Evolutionary conservation across 192 early-diverging fungal genomes (phyloP).

Genomic region (Bifiguratus adelaidae): DNA sequence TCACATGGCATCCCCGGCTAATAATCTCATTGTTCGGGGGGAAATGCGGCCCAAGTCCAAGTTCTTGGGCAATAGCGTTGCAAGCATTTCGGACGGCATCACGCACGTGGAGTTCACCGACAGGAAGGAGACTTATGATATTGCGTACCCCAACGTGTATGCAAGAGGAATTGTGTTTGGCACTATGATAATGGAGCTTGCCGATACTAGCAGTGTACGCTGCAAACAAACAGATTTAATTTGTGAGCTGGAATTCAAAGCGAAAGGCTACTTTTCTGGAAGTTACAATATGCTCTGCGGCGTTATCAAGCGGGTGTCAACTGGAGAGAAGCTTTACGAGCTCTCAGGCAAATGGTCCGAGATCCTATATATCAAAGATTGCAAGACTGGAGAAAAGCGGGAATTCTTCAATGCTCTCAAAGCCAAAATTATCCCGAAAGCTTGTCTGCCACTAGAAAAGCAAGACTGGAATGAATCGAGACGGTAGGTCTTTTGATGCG

Average conservation of each 20-base stretch:
- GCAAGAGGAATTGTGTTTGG: conserved; percentile 88
- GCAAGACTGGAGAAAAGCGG: too few species aligned
- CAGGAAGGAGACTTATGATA: conserved; percentile 64
- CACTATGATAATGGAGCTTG: conserved; percentile 88
- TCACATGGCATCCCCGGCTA: conserved; percentile 74
- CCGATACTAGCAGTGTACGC: conserved; percentile 64
- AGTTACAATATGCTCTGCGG: conserved; percentile 71
- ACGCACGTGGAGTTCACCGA: conserved; percentile 49
- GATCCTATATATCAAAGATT: conserved; percentile 50
- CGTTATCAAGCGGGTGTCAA: conserved; percentile 72
- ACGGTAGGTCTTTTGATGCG: conserved; percentile 22
- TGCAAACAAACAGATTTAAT: conserved; percentile 67
- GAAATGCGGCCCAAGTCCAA: conserved; percentile 79
- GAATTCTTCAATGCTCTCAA: too few species aligned
- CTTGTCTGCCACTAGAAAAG: conserved; percentile 50
- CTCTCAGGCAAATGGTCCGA: conserved; percentile 89
- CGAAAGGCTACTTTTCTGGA: conserved; percentile 78
- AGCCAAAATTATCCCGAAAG: too few species aligned
- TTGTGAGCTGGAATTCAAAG: conserved; percentile 83
- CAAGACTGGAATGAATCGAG: conserved; percentile 84
- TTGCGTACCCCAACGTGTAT: conserved; percentile 88
- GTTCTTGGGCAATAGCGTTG: conserved; percentile 85
- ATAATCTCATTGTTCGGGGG: conserved; percentile 67
- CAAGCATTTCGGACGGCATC: conserved; percentile 76
- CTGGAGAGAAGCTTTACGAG: conserved; percentile 72